Evolutionary conservation across 108 stramenopile genomes (phyloP).

Genomic region (Asterionellopsis glacialis): DNA sequence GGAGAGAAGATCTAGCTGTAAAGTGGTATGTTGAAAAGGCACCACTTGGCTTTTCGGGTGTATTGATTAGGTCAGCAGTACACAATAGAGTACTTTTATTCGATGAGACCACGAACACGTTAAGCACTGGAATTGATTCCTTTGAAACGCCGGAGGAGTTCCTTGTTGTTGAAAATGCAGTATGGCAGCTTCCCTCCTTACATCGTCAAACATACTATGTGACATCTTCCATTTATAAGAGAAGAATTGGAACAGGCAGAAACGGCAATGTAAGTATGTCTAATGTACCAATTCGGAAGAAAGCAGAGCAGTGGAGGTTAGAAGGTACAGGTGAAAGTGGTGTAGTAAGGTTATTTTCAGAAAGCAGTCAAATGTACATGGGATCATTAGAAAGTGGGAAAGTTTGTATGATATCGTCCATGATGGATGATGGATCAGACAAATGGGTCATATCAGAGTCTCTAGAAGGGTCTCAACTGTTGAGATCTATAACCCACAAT

Average conservation of each 20-base stretch:
- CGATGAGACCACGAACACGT: too few relatives aligned
- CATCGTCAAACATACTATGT: constrained; percentile 35
- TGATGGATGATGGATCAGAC: too few relatives aligned
- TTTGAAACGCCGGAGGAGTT: not conserved
- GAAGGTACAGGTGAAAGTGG: too few relatives aligned
- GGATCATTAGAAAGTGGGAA: too few relatives aligned
- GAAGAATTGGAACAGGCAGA: constrained; percentile 21
- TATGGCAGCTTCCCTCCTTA: constrained; percentile 38
- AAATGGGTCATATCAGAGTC: too few relatives aligned
- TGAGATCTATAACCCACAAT: too few relatives aligned
- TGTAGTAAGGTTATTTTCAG: too few relatives aligned
- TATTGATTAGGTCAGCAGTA: constrained; percentile 24
- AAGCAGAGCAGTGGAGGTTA: too few relatives aligned
- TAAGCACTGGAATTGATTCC: too few relatives aligned
- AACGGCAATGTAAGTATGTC: constrained; percentile 17
- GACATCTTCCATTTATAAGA: constrained; percentile 27
- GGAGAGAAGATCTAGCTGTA: constrained; percentile 1
- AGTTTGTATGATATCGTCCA: too few relatives aligned
- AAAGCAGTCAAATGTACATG: too few relatives aligned
- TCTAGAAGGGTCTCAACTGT: too few relatives aligned
- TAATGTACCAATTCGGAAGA: constrained; percentile 10
- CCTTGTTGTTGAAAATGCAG: constrained; percentile 3
- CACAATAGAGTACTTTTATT: constrained; percentile 7
- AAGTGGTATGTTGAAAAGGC: constrained; percentile 38
- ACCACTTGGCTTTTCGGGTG: constrained; percentile 13